Conservation (phyloP, 139 green algal genomes). For the Chlamydomonas sp. region DNA sequence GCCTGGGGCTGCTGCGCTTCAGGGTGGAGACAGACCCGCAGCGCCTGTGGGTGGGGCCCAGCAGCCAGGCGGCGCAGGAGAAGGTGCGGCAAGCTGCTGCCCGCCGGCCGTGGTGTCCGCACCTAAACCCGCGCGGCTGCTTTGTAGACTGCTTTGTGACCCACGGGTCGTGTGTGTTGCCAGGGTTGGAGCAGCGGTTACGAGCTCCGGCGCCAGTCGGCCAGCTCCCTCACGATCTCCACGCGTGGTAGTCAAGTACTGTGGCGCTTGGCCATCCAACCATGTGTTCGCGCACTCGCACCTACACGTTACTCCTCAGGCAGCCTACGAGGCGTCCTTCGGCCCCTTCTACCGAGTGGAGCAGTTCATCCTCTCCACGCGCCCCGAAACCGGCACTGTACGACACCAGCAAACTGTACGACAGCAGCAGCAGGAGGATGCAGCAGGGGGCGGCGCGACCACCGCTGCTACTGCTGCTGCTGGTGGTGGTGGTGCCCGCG, state of each 20-base stretch:
- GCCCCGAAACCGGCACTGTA: neutral
- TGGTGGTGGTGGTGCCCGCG: neutral
- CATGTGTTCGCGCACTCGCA: neutral
- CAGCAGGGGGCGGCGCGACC: neutral
- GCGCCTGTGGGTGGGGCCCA: constrained; percentile 82
- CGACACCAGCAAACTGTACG: neutral
- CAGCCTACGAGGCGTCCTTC: constrained; percentile 84
- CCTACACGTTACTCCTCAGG: constrained; percentile 49
- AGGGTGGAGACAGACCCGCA: constrained; percentile 62
- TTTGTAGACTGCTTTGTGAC: no score
- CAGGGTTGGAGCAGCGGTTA: no score
- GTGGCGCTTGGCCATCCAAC: neutral
- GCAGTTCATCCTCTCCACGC: constrained; percentile 68
- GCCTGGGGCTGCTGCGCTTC: constrained; percentile 67
- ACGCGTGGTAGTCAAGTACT: neutral
- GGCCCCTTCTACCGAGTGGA: constrained; percentile 92
- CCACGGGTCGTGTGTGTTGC: no score
- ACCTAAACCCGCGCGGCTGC: no score
- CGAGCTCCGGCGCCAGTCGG: no score
- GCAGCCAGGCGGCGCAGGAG: constrained; percentile 69
- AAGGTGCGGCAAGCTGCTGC: neutral
- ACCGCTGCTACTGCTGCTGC: neutral
- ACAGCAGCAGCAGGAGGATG: neutral
- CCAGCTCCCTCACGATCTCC: neutral
- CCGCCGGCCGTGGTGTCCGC: neutral